Evolutionary conservation across 305 asterid genomes (phyloP).

Genomic region (Fraxinus ornus): DNA sequence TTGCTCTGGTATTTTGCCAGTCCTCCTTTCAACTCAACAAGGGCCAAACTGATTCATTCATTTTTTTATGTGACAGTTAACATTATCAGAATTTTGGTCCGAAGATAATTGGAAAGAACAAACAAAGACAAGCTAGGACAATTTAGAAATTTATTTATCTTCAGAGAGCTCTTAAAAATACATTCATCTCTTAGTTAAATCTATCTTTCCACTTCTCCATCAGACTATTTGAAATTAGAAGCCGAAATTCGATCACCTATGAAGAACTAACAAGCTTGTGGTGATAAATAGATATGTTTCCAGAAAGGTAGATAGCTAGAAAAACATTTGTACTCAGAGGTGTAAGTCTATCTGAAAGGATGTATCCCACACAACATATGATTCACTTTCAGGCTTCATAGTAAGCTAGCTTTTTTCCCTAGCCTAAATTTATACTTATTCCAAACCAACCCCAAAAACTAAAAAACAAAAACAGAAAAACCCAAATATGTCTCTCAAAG

Average conservation of each 20-base stretch:
- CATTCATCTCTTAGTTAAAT: not conserved
- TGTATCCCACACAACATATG: not conserved
- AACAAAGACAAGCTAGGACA: not conserved
- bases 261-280: not conserved
- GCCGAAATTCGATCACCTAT: not conserved
- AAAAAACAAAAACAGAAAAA: not conserved
- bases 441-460: not conserved
- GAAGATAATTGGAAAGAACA: not conserved
- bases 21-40: not conserved
- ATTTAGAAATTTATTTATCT: not conserved
- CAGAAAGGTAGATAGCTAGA: not conserved
- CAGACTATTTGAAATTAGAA: not conserved
- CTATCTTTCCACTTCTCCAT: not conserved
- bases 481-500: not conserved
- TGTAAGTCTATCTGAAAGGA: not conserved
- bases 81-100: not conserved
- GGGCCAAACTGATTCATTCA: not conserved
- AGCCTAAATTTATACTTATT: not conserved
- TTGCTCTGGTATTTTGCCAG: not conserved
- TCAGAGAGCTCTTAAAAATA: not conserved
- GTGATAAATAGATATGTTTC: not conserved
- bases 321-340: not conserved
- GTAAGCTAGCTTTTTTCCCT: not conserved
- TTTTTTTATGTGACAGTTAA: not conserved
- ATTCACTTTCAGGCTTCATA: not conserved